Evolutionary conservation across 2,329 filamentous ascomycete species (phyloP).

Genomic region (Fusarium neocosmosporiellum): DNA sequence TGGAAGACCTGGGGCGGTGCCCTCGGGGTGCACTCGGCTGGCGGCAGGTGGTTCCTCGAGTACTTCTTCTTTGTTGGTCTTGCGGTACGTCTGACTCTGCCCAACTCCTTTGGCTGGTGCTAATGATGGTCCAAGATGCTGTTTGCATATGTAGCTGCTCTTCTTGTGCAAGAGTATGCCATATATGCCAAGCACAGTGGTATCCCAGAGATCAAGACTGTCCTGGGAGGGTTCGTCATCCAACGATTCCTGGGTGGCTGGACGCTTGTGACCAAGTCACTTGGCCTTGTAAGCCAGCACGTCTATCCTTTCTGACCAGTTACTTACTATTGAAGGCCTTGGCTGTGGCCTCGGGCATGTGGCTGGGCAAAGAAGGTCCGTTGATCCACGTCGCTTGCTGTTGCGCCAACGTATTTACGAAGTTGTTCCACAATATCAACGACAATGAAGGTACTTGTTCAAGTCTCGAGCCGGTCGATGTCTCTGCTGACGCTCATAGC

Average conservation of each 20-base stretch:
- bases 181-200: constrained; percentile 93
- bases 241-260: constrained; percentile 85
- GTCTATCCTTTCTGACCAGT: background rate
- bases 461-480: background rate
- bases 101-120: background rate
- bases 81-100: constrained; percentile 67
- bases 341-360: constrained; percentile 92
- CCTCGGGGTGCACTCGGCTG: constrained; percentile 71
- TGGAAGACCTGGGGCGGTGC: constrained; percentile 89
- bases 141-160: constrained; percentile 81
- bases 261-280: constrained; percentile 89
- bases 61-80: constrained; percentile 89
- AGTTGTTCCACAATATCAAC: constrained; percentile 82
- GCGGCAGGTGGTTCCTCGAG: constrained; percentile 83
- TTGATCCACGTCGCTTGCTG: constrained; percentile 97
- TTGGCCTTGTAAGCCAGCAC: constrained; percentile 76
- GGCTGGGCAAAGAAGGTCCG: constrained; percentile 96
- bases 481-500: constrained; percentile 61
- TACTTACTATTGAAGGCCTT: constrained; percentile 71
- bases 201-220: constrained; percentile 97
- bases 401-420: constrained; percentile 94
- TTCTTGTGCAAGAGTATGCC: constrained; percentile 86
- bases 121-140: constrained; percentile 64
- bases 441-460: constrained; percentile 79
- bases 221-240: constrained; percentile 94